Conservation (phyloP, 2,329 filamentous ascomycete species). For the Trichoderma harzianum region DNA sequence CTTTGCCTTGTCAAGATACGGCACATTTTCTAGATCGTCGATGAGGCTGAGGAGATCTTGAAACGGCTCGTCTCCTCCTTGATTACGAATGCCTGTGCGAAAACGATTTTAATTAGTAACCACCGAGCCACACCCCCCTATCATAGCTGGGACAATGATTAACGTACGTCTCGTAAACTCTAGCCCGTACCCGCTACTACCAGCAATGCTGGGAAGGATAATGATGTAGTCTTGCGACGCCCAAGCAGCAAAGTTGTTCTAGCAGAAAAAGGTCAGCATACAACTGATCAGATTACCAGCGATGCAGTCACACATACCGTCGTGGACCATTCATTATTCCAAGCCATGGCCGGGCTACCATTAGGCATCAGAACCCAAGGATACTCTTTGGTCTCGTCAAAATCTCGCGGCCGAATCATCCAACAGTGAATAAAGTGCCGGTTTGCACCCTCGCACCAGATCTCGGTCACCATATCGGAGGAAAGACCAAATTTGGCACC, state of each 20-base stretch:
- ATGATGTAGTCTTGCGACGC: conserved; percentile 61
- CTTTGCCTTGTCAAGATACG: conserved; percentile 52
- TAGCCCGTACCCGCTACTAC: conserved; percentile 54
- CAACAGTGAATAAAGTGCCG: conserved; percentile 38
- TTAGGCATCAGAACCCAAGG: conserved; percentile 39
- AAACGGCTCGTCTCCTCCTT: conserved; percentile 54
- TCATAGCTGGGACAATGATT: background rate
- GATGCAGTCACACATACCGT: conserved; percentile 27
- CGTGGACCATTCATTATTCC: conserved; percentile 52
- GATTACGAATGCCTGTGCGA: conserved; percentile 45
- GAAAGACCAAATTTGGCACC: conserved; percentile 34
- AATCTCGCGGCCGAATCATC: conserved; percentile 37
- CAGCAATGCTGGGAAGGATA: conserved; percentile 57
- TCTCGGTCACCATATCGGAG: conserved; percentile 37
- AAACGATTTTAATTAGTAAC: background rate
- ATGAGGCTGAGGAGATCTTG: conserved; percentile 54
- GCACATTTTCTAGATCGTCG: conserved; percentile 46
- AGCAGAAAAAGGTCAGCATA: background rate
- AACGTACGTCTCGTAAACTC: conserved; percentile 28
- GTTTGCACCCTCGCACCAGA: conserved; percentile 39
- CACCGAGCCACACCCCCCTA: background rate
- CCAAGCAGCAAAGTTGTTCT: conserved; percentile 55
- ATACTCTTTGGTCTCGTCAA: conserved; percentile 36
- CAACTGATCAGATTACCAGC: background rate
- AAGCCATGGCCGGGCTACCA: conserved; percentile 43